Evolutionary conservation across 805 yeast species (phyloP), one percentile per base, ranked within the genome.

Genomic region (Saccharomycopsis fodiens): DNA sequence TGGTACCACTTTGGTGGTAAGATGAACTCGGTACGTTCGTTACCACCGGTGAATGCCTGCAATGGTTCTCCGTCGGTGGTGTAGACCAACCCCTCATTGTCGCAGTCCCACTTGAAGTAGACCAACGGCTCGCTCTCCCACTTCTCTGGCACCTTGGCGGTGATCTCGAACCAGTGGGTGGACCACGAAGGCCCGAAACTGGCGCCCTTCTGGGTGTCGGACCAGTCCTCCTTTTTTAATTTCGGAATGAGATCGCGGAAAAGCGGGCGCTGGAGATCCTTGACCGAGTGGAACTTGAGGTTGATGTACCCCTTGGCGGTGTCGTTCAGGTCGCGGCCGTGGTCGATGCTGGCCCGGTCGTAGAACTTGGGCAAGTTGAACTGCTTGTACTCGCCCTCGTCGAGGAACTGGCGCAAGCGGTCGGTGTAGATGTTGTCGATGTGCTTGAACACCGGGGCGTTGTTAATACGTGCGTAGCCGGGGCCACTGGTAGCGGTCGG

Each of bases 111-210:
- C 52, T 86, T 81, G 48, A 85, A 74, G 44, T 82, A 66, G 34
- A 86, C 72, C 47, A 69, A 71, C 32, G 75, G 78, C 13, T 70
- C 68, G 19, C 68, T 59, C 7, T 65, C 54, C 70, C 74, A 66
- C 2, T 69, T 60, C 13, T 67, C 54, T 0, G 96, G 95, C 3
- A 91, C 67, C n/a, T 68, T 66, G 47, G 85, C 63, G 12, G 70
- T 64, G 17, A 91, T 65, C 54, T 78, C 74, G 64, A 93, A 87
- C 98, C 98, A 91, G 53, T 87, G 94, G 1, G 97, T 84, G 48
- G 91, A 82, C 98, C 98, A 91, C 12, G 94, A 83, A 2, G 98
- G 98, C 0, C 97, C 97, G 60, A 85, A 87, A 6, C 70, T 65
- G 54, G 85, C 81, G 19, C 93, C 94, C 53, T 78, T 79, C 12